A percentile compares a stretch with the other conserved stretches of the same genome.
Evolutionary conservation across 208 protist genomes (phyloP).

Genomic region (Histomonas meleagridis): DNA sequence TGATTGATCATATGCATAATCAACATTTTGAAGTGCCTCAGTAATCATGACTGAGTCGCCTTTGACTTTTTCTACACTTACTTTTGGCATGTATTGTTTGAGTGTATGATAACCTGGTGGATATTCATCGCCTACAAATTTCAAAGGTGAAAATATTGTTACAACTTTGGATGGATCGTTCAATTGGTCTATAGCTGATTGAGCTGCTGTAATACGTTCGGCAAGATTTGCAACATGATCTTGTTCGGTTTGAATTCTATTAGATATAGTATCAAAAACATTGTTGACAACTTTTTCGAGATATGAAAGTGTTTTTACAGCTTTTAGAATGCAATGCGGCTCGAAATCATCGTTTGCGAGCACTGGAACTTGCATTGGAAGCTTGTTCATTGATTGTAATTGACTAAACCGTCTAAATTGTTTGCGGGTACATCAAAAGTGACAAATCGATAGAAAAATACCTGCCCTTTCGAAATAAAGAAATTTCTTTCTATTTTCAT

Average conservation of each 20-base stretch:
- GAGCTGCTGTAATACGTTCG: background rate
- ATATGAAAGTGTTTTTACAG: background rate
- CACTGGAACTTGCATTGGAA: background rate
- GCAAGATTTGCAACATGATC: background rate
- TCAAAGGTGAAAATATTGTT: background rate
- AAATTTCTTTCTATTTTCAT: no score
- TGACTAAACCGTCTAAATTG: no score
- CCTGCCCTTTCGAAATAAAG: no score
- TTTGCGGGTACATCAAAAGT: no score
- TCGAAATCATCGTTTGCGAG: slow-evolving; percentile 14
- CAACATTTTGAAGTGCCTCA: background rate
- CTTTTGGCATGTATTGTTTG: background rate
- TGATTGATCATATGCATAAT: background rate
- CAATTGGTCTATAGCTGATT: background rate
- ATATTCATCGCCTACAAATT: background rate
- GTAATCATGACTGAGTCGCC: background rate
- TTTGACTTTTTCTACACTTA: background rate
- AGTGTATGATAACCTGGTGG: background rate
- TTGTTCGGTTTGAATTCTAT: background rate
- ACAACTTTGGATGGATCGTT: slow-evolving; percentile 5
- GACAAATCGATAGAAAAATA: no score
- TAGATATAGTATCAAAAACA: background rate
- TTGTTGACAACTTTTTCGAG: background rate
- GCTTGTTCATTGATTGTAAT: background rate
- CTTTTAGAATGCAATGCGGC: background rate